Percentiles rank a stretch among this genome's conserved stretches.
Conservation (phyloP, 768 basidiomycete genomes). For the Russula griseocarnosa region DNA sequence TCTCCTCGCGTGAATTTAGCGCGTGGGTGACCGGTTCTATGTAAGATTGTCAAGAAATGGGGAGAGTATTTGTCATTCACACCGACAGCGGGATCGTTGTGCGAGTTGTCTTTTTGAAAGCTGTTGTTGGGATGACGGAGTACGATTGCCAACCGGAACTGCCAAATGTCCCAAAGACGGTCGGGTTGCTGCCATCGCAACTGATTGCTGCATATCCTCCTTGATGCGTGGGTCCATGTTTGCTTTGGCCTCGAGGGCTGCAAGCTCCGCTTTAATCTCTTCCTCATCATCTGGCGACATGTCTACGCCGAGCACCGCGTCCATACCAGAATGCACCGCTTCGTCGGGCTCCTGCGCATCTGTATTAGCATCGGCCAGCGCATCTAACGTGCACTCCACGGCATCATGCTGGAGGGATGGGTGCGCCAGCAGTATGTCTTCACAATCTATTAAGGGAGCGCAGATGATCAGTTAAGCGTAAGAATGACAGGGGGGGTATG, state of each 20-base stretch:
- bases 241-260: conserved; percentile 47
- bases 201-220: too few relatives aligned
- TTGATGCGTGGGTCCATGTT: conserved; percentile 30
- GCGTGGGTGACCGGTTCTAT: too few relatives aligned
- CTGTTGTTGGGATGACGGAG: too few relatives aligned
- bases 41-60: too few relatives aligned
- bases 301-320: conserved; percentile 44
- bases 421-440: conserved; percentile 79
- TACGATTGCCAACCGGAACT: too few relatives aligned
- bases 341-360: conserved; percentile 80
- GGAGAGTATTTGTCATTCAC: too few relatives aligned
- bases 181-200: too few relatives aligned
- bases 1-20: too few relatives aligned
- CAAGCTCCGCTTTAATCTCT: conserved; percentile 64
- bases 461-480: background rate
- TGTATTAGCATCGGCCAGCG: conserved; percentile 75
- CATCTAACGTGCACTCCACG: conserved; percentile 85
- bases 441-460: conserved; percentile 62
- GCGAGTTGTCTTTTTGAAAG: too few relatives aligned
- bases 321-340: conserved; percentile 63
- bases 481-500: background rate
- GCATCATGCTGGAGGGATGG: conserved; percentile 71
- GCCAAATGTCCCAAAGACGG: too few relatives aligned
- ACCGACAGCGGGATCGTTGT: too few relatives aligned
- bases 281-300: conserved; percentile 47